phyloP scores from a whole-genome alignment of 768 basidiomycete genomes.

The Russula ochroleuca region DNA sequence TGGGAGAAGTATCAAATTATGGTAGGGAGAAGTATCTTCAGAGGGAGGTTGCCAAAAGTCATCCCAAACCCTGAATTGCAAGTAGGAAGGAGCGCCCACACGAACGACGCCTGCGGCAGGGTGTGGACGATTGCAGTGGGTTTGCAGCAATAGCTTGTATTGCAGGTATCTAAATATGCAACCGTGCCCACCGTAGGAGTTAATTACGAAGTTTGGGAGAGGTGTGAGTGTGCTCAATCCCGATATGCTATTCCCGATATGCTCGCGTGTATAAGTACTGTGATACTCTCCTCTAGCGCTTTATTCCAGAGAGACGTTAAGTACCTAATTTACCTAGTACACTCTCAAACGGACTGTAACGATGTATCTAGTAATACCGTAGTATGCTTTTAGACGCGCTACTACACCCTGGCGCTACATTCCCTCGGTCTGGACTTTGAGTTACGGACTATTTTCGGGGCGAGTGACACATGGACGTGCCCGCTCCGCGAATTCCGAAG shows the following conservation, averaged over 20 bases:
- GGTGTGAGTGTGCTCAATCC: slow-evolving; percentile 3
- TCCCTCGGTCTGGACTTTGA: too few relatives aligned
- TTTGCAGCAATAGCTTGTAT: slow-evolving; percentile 12
- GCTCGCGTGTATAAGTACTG: neutral
- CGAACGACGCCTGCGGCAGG: slow-evolving; percentile 2
- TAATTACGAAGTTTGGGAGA: neutral
- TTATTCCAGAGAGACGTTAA: too few relatives aligned
- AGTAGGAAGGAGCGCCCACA: slow-evolving; percentile 8
- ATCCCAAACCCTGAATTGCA: slow-evolving; percentile 22
- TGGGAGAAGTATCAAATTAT: neutral
- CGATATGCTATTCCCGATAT: neutral
- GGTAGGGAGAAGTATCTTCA: neutral
- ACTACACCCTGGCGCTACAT: too few relatives aligned
- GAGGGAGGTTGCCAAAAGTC: neutral
- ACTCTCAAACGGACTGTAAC: too few relatives aligned
- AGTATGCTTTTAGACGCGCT: too few relatives aligned
- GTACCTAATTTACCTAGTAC: too few relatives aligned
- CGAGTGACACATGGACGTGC: too few relatives aligned
- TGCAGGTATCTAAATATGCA: slow-evolving; percentile 8
- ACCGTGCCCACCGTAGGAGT: neutral
- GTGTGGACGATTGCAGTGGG: slow-evolving; percentile 22
- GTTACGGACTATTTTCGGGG: too few relatives aligned
- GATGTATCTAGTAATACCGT: too few relatives aligned
- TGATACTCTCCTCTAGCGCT: too few relatives aligned
- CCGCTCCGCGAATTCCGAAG: too few relatives aligned